Conservation (phyloP, 2,329 filamentous ascomycete species). For the Pleoardoris graminearum region DNA sequence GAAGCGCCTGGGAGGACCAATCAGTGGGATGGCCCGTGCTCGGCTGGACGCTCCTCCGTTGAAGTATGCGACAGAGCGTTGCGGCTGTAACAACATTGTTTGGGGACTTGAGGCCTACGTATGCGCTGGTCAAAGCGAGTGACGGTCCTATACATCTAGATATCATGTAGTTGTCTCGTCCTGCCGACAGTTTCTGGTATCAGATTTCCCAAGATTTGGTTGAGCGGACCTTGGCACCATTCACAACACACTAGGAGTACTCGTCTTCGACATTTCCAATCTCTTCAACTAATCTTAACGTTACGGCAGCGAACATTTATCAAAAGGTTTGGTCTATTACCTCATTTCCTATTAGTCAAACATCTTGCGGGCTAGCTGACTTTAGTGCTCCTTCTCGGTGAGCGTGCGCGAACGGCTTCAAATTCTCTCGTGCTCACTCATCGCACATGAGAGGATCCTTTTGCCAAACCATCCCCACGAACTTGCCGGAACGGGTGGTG, state of each 20-base stretch:
- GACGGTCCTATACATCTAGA: neutral
- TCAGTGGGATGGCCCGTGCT: neutral
- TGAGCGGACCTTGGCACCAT: neutral
- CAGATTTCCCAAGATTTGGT: too few species aligned
- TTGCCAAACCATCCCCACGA: conserved; percentile 22
- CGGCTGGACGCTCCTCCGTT: neutral
- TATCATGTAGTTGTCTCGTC: neutral
- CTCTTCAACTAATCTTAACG: neutral
- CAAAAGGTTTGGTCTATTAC: neutral
- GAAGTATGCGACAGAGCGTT: neutral
- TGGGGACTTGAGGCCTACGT: neutral
- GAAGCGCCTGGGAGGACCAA: conserved; percentile 4
- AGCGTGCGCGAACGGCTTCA: conserved; percentile 1
- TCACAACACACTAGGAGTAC: too few species aligned
- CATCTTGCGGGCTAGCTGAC: neutral
- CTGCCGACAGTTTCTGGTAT: too few species aligned
- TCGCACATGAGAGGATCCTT: conserved; percentile 13
- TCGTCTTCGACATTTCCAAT: neutral
- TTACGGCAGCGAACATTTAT: neutral
- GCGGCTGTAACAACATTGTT: conserved; percentile 2
- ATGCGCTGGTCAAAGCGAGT: neutral
- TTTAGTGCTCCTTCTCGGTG: neutral
- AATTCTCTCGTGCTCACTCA: conserved; percentile 10
- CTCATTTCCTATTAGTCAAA: neutral
- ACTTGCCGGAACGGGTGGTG: conserved; percentile 19